A percentile compares a stretch with the other conserved stretches of the same genome.
Conservation (phyloP, 1,284 basidiomycete genomes). For the Cryptococcus sp. region DNA sequence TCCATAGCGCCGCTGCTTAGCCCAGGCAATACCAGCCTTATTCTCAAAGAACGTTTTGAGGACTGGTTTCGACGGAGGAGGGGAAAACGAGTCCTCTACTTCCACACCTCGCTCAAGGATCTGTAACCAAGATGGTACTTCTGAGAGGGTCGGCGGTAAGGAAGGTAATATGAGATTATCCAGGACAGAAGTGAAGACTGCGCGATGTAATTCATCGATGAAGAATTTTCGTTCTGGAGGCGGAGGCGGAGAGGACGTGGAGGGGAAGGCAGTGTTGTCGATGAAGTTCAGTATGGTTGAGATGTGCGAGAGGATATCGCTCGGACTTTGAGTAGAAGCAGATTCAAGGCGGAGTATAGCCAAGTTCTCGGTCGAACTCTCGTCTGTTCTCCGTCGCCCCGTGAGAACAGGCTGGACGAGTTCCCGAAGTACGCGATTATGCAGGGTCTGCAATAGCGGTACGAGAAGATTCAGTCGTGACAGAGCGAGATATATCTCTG, state of each 20-base stretch:
- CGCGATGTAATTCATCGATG: conserved; percentile 8
- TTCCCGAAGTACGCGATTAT: conserved; percentile 22
- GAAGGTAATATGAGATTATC: conserved; percentile 65
- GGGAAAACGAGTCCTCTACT: conserved; percentile 59
- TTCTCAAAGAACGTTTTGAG: conserved; percentile 49
- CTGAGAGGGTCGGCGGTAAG: conserved; percentile 64
- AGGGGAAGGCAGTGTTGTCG: conserved; percentile 14
- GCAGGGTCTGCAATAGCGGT: conserved; percentile 18
- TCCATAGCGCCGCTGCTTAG: conserved; percentile 17
- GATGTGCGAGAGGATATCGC: conserved; percentile 21
- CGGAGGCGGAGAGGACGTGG: background rate
- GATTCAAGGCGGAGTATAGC: conserved; percentile 11
- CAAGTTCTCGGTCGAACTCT: conserved; percentile 4
- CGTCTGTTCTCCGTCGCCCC: background rate
- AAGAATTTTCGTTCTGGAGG: conserved; percentile 19
- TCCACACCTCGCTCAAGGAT: conserved; percentile 60
- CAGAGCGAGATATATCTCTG: conserved; percentile 22
- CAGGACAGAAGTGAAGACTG: conserved; percentile 57
- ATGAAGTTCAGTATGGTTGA: conserved; percentile 24
- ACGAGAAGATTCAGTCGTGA: conserved; percentile 16
- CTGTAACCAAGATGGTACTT: conserved; percentile 64
- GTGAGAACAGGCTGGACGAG: conserved; percentile 23
- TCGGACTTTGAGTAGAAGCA: background rate
- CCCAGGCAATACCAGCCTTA: conserved; percentile 55
- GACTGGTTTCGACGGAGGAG: conserved; percentile 1